Base-by-base conservation (phyloP, 2,329 filamentous ascomycete species). In the Trichoderma semiorbis region DNA sequence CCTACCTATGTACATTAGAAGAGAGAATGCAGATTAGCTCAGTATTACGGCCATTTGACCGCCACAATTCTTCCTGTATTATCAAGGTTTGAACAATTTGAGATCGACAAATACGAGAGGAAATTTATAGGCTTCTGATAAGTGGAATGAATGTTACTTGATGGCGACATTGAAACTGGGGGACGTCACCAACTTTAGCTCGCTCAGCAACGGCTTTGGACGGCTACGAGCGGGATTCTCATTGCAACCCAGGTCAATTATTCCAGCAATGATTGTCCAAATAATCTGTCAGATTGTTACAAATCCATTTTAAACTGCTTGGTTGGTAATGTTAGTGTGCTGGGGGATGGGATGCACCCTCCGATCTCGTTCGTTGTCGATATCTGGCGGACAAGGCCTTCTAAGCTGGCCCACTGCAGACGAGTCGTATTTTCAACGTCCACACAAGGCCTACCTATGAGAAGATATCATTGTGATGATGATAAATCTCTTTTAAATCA, bases 171-270 rank as follows among this genome's bases (percentile, higher is more conserved):
- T 18, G 14, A 26, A 8, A 21, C 53, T 16, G 24, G 32, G n/a
- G 32, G 10, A 53, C 30, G 21, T n/a, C n/a, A 24, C 47, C 47
- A 16, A 36, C 32, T 16, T 21, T 11, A n/a, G 26, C 66, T 50
- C 66, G 66, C 55, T 69, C 66, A 61, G 66, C 28, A 39, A 34
- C 66, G 66, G 66, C 66, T 69, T 47, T 24, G 57, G 3, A 69
- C 66, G 66, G 66, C n/a, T 69, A 61, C 55, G 66, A 18, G 36
- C 66, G 66, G 66, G 34, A 34, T 61, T 32, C 57, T 61, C 26
- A 1, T 7, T 21, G 24, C 39, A 30, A 28, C 34, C 24, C 14
- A 50, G 24, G 26, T 61, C 28, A 10, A 14, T 39, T 30, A 43
- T 67, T 55, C 50, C 34, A 43, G 64, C 50, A 58, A 66, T 57